Base-by-base conservation (phyloP, 352 stramenopile species). In the Phytopythium litorale region DNA sequence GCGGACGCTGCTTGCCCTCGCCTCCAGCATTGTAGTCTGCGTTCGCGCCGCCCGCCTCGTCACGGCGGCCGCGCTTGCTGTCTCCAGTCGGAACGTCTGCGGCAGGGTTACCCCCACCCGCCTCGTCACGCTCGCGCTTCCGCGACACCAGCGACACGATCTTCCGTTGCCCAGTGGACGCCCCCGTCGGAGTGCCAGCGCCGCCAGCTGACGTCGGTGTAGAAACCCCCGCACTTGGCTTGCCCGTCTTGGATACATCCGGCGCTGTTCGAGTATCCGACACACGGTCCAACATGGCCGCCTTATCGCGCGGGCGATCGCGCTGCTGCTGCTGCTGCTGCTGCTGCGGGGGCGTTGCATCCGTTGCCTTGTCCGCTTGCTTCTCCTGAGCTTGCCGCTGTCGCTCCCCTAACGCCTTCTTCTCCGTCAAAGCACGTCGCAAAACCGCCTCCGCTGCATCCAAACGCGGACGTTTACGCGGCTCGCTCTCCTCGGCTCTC, bases 61-160 rank as follows among this genome's bases (percentile, higher is more conserved):
- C 71, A 53, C 84, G 76, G 35, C 80, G 78, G 63, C 77, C 76
- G 13, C 76, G 71, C 51, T 89, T 89, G 30, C 53, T 58, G 42
- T 88, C 79, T 7, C 65, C 62, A 30, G 42, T 57, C n/a, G 50
- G 15, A 12, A 43, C 40, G 16, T 66, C 60, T 42, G 56, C 35
- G 32, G 38, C 33, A 15, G 55, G 40, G 19, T 63, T 50, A 32
- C 37, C 45, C 3, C 35, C 49, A 18, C 40, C 45, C 1, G 77
- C 68, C 0, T 51, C 58, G 6, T 91, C 82, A 8, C 78, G 78
- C 42, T 92, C 85, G 16, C 84, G 78, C 70, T 94, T 92, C 32
- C 82, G 81, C 9, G 76, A 86, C 50, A 91, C 79, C 13, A 94
- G 68, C 50, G 84, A 91, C 53, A 94, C 81, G 19, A 94, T 94